Evolutionary conservation across 106 monocot genomes (phyloP).

Genomic region (Dendrobium chrysotoxum): DNA sequence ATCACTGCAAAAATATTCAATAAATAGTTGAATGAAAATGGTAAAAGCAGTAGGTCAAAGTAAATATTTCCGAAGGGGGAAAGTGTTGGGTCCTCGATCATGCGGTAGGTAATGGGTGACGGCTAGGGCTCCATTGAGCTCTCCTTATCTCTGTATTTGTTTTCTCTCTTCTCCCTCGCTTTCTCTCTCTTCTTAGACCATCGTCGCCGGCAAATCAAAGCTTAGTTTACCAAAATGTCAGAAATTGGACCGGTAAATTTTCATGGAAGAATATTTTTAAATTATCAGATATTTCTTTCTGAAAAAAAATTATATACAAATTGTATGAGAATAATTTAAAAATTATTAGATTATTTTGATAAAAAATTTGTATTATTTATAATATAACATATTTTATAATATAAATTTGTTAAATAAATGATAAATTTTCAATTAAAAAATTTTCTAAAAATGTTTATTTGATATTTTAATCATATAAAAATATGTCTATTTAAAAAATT

Average conservation of each 20-base stretch:
- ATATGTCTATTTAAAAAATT: too few species aligned
- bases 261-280: not conserved
- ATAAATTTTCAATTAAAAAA: too few species aligned
- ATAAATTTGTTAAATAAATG: too few species aligned
- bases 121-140: not conserved
- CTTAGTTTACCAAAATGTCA: too few species aligned
- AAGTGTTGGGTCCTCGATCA: not conserved
- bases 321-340: too few species aligned
- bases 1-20: not conserved
- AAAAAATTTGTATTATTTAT: too few species aligned
- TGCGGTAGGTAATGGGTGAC: not conserved
- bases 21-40: not conserved
- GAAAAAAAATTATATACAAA: too few species aligned
- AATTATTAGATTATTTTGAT: too few species aligned
- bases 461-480: too few species aligned
- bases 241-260: too few species aligned
- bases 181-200: not conserved
- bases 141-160: not conserved
- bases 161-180: not conserved
- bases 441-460: too few species aligned
- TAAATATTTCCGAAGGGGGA: not conserved
- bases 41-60: not conserved
- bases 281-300: not conserved
- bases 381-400: too few species aligned
- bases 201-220: not conserved